A percentile compares a stretch with the other conserved stretches of the same genome.
Evolutionary conservation across 2,329 filamentous ascomycete species (phyloP).

Genomic region (Fusarium citri): DNA sequence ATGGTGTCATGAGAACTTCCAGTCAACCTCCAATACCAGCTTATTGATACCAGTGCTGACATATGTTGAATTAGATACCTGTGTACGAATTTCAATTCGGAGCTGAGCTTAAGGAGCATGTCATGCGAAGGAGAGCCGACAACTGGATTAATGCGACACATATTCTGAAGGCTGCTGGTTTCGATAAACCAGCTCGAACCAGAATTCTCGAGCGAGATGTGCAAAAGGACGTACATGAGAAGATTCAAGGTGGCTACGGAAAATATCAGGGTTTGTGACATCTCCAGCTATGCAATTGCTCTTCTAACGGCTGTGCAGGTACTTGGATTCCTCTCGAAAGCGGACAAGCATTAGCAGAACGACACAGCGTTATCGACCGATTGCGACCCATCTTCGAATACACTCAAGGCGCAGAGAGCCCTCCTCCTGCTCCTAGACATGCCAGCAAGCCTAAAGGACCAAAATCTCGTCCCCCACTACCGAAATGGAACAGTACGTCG

Average conservation of each 20-base stretch:
- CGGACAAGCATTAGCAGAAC: slow-evolving; percentile 83
- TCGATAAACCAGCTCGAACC: slow-evolving; percentile 95
- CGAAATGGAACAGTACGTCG: slow-evolving; percentile 64
- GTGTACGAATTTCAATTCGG: slow-evolving; percentile 95
- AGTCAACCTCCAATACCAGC: background rate
- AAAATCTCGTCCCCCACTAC: slow-evolving; percentile 63
- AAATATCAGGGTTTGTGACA: slow-evolving; percentile 86
- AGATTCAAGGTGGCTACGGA: slow-evolving; percentile 97
- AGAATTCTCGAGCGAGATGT: slow-evolving; percentile 96
- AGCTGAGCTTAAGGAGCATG: slow-evolving; percentile 81
- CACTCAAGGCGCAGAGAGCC: slow-evolving; percentile 84
- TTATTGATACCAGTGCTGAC: slow-evolving; percentile 6
- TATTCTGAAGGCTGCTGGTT: slow-evolving; percentile 95
- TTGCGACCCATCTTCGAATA: slow-evolving; percentile 91
- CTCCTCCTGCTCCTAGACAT: slow-evolving; percentile 94
- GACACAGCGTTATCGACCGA: slow-evolving; percentile 87
- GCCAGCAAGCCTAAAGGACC: slow-evolving; percentile 85
- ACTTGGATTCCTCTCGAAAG: slow-evolving; percentile 94
- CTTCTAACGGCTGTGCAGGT: slow-evolving; percentile 61
- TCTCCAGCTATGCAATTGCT: background rate
- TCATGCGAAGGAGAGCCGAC: slow-evolving; percentile 93
- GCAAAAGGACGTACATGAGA: slow-evolving; percentile 95
- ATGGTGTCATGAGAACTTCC: slow-evolving; percentile 1
- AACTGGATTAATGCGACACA: slow-evolving; percentile 99
- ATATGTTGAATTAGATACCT: slow-evolving; percentile 73